These are phyloP conservation scores for Beauveria sp. DNA, from an alignment of 2,329 filamentous ascomycete genomes.

Conservation along the genomic window DNA sequence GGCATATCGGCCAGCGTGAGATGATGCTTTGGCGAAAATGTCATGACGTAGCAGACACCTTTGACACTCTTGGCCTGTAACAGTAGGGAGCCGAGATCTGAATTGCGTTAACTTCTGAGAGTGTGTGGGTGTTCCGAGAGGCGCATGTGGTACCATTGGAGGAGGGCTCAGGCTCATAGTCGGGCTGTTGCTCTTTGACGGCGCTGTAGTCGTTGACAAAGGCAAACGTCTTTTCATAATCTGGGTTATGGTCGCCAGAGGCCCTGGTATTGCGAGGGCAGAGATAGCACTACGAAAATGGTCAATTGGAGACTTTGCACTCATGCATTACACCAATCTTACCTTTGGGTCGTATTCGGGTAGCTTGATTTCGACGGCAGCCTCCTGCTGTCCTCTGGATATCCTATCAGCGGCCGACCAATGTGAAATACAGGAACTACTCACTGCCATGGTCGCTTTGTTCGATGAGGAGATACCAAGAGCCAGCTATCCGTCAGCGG, in stretches of 20 bases:
- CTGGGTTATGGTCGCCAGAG: slow-evolving; percentile 76
- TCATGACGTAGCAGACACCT: slow-evolving; percentile 94
- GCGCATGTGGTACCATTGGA: slow-evolving; percentile 24
- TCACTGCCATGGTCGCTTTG: slow-evolving; percentile 97
- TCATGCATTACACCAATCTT: slow-evolving; percentile 16
- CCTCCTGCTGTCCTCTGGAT: slow-evolving; percentile 68
- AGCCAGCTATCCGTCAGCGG: slow-evolving; percentile 85
- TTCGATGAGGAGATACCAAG: slow-evolving; percentile 90
- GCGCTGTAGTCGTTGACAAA: slow-evolving; percentile 98
- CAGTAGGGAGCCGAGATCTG: slow-evolving; percentile 66
- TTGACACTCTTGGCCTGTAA: slow-evolving; percentile 80
- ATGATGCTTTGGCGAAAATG: slow-evolving; percentile 86
- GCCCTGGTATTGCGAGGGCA: slow-evolving; percentile 88
- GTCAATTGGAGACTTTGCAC: slow-evolving; percentile 10
- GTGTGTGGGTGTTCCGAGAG: not conserved
- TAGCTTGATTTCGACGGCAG: slow-evolving; percentile 56
- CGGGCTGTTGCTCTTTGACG: slow-evolving; percentile 84
- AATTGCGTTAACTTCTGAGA: not conserved
- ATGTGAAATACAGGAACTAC: slow-evolving; percentile 25
- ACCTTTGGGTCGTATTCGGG: slow-evolving; percentile 75
- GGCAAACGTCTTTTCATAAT: slow-evolving; percentile 80
- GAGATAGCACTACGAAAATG: slow-evolving; percentile 67
- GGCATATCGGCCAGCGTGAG: slow-evolving; percentile 87
- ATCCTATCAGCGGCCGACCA: slow-evolving; percentile 1
- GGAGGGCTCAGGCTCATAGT: slow-evolving; percentile 49